Base-by-base conservation (phyloP, 1,284 basidiomycete species). In the Cryptococcus floricola region DNA sequence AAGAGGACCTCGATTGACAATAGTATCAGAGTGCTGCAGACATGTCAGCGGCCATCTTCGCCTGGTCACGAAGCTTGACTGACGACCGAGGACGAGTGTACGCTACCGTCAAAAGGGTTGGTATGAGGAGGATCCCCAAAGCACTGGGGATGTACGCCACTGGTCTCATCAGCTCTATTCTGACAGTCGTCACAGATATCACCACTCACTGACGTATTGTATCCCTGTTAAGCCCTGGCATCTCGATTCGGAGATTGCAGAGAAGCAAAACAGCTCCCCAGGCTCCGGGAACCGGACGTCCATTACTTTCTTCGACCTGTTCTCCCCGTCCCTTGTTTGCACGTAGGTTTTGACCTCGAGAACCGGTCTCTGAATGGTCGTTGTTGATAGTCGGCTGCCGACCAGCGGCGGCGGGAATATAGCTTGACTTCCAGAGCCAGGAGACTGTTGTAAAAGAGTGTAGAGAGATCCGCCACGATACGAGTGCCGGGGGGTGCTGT, bases 1-100 rank as follows among this genome's bases (percentile, higher is more conserved):
- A 58, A 18, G 6, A 58, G 44, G 12, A 65, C 56, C 46, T 65
- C 65, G 9, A 59, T 48, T 1, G 56, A 42, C 8, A 67, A 55
- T 19, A 67, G 53, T 13, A 65, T 44, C 13, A 63, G 27, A 1
- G 60, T 55, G 13, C 59, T 62, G 34, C 28, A 16, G 14, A 25
- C 10, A 5, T 19, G 42, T 44, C 16, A 44, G 42, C n/a, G 7
- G 2, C 6, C 18, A 14, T 44, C 3, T 44, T 19, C 18, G 19
- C 12, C 42, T 19, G 10, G 25, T 8, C 42, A 14, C 19, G 18
- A 18, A 4, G 5, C n/a, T 44, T 12, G 42, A 44, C 42, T 44
- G 14, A 44, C 42, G 42, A 19, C 9, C 42, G 12, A 2, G 42
- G 42, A 18, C 18, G 18, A 12, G 42, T 44, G 10, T 25, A 44